Evolutionary conservation across 139 green algal genomes (phyloP).

Genomic region (Tetraselmis striata): DNA sequence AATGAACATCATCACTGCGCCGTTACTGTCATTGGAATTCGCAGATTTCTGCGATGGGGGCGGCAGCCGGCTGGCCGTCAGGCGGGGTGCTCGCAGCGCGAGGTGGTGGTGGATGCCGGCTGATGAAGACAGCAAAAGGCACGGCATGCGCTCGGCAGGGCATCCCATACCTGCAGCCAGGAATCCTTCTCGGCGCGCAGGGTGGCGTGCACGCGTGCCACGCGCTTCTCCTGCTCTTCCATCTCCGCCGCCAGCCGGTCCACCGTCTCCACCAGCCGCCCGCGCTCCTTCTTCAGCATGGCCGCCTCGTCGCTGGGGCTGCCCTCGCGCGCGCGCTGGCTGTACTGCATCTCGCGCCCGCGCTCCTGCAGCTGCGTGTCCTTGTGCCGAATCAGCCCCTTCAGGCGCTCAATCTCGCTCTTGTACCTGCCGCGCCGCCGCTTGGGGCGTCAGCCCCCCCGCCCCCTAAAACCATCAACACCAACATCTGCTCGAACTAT

Average conservation of each 20-base stretch:
- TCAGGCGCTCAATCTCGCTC: background rate
- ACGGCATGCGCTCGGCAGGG: too few relatives aligned
- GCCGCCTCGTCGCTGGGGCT: constrained; percentile 24
- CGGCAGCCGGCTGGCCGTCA: too few relatives aligned
- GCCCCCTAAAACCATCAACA: background rate
- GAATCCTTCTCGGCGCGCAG: constrained; percentile 15
- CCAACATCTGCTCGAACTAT: too few relatives aligned
- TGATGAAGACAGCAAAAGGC: too few relatives aligned
- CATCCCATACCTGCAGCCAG: constrained; percentile 5
- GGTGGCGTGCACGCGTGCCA: constrained; percentile 18
- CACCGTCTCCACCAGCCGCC: constrained; percentile 26
- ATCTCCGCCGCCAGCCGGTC: constrained; percentile 38
- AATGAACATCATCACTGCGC: constrained; percentile 14
- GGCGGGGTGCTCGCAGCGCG: too few relatives aligned
- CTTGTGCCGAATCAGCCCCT: background rate
- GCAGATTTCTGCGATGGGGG: background rate
- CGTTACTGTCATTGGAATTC: background rate
- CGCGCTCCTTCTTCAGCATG: constrained; percentile 8
- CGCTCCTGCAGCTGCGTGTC: background rate
- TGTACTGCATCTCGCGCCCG: background rate
- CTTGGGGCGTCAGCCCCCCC: background rate
- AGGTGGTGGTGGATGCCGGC: too few relatives aligned
- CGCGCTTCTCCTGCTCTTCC: constrained; percentile 34
- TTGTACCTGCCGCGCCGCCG: background rate
- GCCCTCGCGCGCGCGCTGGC: background rate